These are phyloP conservation scores for Coemansia sp. DNA, from an alignment of 192 early-diverging fungal species.

Conservation along the genomic window DNA sequence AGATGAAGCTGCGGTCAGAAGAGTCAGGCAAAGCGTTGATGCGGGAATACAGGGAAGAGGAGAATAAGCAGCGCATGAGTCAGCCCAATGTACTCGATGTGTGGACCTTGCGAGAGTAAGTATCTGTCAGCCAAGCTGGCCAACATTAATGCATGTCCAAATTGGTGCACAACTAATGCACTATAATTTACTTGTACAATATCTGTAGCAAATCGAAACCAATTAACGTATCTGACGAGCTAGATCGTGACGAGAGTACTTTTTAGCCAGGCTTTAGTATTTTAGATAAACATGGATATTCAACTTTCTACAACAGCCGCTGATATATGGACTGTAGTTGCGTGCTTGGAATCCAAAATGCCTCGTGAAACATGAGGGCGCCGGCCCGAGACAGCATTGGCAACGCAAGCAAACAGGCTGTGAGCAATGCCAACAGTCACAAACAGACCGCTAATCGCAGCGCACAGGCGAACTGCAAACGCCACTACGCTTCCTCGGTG, in stretches of 20 bases:
- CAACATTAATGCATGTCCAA: background rate
- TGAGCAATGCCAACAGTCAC: conserved; percentile 66
- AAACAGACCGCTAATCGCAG: conserved; percentile 82
- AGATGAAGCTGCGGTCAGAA: conserved; percentile 37
- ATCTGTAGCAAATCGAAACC: background rate
- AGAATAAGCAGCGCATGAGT: conserved; percentile 21
- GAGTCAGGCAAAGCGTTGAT: conserved; percentile 34
- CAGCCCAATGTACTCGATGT: conserved; percentile 50
- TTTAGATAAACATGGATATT: background rate
- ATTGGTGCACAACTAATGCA: background rate
- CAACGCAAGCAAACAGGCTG: conserved; percentile 24
- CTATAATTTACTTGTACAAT: background rate
- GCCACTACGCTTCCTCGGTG: conserved; percentile 60
- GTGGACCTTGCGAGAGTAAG: conserved; percentile 36
- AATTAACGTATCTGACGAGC: background rate
- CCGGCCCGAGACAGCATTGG: background rate
- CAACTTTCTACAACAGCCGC: background rate
- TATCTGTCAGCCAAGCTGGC: background rate
- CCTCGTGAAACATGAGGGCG: background rate
- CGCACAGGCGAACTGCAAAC: conserved; percentile 80
- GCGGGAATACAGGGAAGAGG: conserved; percentile 25
- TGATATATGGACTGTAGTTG: background rate
- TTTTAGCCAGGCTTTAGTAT: background rate
- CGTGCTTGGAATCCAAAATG: background rate
- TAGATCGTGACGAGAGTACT: too few species aligned